These are phyloP conservation scores for Digitaria exilis DNA, from an alignment of 202 grass and related monocot species.

Conservation along the genomic window DNA sequence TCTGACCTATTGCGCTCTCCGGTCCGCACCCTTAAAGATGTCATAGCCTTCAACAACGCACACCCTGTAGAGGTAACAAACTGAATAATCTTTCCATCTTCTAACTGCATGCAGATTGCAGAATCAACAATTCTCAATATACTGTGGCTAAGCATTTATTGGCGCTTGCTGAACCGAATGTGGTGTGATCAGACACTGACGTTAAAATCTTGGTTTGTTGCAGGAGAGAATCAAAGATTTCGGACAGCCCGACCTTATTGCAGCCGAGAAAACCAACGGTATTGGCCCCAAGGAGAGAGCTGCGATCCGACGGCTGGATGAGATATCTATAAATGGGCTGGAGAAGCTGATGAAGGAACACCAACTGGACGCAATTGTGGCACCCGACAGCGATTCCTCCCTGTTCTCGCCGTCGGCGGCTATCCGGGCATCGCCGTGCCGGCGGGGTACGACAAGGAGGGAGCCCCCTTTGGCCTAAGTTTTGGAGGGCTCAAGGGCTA, in stretches of 20 bases:
- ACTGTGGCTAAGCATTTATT: too few species aligned
- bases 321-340: constrained; percentile 24
- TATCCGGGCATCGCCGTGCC: constrained; percentile 55
- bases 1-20: constrained; percentile 45
- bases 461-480: constrained; percentile 46
- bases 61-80: constrained; percentile 16
- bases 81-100: background rate
- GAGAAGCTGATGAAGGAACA: constrained; percentile 44
- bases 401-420: constrained; percentile 50
- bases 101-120: too few species aligned
- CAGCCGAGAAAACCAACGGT: constrained; percentile 40
- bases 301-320: constrained; percentile 39
- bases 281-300: constrained; percentile 34
- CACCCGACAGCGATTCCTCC: background rate
- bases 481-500: constrained; percentile 57
- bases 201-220: background rate
- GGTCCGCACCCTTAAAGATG: constrained; percentile 47
- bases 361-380: constrained; percentile 47
- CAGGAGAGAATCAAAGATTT: constrained; percentile 65
- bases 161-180: too few species aligned
- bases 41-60: constrained; percentile 67
- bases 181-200: background rate
- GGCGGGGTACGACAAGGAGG: constrained; percentile 43
- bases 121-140: background rate
- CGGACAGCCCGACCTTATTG: constrained; percentile 30